Evolutionary conservation across 1,284 basidiomycete species (phyloP).

Genomic region (Exsudoporus floridanus): DNA sequence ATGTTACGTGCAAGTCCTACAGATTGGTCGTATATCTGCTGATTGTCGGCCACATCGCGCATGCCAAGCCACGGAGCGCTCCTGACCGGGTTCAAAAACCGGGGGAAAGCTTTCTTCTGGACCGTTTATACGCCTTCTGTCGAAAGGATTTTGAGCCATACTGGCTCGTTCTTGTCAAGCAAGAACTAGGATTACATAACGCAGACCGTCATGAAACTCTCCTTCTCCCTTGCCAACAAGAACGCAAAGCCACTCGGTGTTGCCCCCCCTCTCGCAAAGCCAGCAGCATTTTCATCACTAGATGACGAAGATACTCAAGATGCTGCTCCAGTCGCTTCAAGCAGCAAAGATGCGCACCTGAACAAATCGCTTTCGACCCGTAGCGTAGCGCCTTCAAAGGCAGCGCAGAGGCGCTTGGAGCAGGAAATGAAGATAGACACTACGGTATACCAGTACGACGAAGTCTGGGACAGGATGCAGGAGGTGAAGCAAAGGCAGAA

Average conservation of each 20-base stretch:
- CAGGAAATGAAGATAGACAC: constrained; percentile 79
- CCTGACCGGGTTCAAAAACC: constrained; percentile 50
- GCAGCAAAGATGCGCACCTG: constrained; percentile 38
- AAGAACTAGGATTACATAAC: constrained; percentile 22
- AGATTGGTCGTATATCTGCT: constrained; percentile 78
- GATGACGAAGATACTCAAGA: constrained; percentile 65
- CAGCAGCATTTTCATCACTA: constrained; percentile 58
- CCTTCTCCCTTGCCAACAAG: constrained; percentile 68
- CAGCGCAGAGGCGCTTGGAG: constrained; percentile 65
- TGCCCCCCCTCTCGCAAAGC: constrained; percentile 57
- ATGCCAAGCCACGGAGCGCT: constrained; percentile 16
- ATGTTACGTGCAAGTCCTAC: constrained; percentile 46
- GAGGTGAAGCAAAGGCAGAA: constrained; percentile 75
- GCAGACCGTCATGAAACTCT: constrained; percentile 64
- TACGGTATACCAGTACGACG: constrained; percentile 94
- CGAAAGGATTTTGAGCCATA: constrained; percentile 61
- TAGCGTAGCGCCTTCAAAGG: constrained; percentile 57
- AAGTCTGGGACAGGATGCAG: constrained; percentile 96
- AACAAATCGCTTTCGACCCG: constrained; percentile 59
- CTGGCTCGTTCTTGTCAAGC: background rate
- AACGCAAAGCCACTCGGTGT: constrained; percentile 51
- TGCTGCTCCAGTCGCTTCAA: constrained; percentile 44
- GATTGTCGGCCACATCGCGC: constrained; percentile 42
- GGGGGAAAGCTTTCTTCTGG: constrained; percentile 80
- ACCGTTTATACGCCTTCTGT: constrained; percentile 84